phyloP scores from a whole-genome alignment of 441 rosid species.

The Macaranga tanarius region DNA sequence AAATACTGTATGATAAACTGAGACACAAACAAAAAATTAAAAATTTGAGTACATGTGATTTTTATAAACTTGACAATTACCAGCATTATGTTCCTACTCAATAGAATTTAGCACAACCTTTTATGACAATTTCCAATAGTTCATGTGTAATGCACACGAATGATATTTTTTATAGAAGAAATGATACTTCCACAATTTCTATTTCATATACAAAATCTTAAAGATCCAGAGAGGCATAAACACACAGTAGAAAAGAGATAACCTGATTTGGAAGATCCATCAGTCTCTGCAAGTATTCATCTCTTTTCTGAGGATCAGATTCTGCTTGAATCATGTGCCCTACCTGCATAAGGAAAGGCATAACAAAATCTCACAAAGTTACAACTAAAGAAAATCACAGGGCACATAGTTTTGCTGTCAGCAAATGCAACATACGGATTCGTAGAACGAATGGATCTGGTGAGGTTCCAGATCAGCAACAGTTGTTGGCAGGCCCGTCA shows the following conservation, averaged over 20 bases:
- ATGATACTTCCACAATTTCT: no score
- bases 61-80: not conserved
- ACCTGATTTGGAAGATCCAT: slow-evolving; percentile 99
- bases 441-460: slow-evolving; percentile 98
- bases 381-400: not conserved
- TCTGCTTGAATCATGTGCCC: slow-evolving; percentile 99
- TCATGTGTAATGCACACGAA: not conserved
- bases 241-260: not conserved
- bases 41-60: not conserved
- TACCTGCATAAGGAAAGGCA: slow-evolving; percentile 51
- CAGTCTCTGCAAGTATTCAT: slow-evolving; percentile 90
- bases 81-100: not conserved
- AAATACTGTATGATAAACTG: not conserved
- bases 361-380: not conserved
- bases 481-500: slow-evolving; percentile 85
- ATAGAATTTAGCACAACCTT: not conserved
- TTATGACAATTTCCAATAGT: not conserved
- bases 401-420: not conserved
- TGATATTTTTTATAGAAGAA: not conserved
- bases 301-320: slow-evolving; percentile 95
- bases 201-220: not conserved
- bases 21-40: no score
- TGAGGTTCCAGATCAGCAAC: slow-evolving; percentile 99
- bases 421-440: slow-evolving; percentile 62
- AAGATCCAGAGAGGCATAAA: not conserved